Evolutionary conservation across 2,329 filamentous ascomycete genomes (phyloP).

Genomic region (Colletotrichum falcatum): DNA sequence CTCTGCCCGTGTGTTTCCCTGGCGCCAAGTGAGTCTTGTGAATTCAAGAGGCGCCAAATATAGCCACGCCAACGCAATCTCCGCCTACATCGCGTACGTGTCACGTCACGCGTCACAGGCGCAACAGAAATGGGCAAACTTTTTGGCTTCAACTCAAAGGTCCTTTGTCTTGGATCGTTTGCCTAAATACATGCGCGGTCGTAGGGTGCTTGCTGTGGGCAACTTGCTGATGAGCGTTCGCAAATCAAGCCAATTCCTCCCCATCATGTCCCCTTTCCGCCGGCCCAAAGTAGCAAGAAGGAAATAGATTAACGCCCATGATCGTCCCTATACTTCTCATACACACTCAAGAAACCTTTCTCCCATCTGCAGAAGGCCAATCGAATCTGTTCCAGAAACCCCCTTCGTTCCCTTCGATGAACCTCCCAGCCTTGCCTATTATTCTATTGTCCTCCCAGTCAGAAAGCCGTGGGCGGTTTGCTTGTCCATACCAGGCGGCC

Average conservation of each 20-base stretch:
- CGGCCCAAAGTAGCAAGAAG: conserved; percentile 10
- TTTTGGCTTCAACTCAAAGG: not conserved
- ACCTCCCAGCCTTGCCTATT: conserved; percentile 17
- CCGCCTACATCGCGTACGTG: too few relatives aligned
- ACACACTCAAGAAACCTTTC: conserved; percentile 37
- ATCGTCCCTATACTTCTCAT: conserved; percentile 36
- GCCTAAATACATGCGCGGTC: conserved; percentile 38
- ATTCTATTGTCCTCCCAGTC: conserved; percentile 31
- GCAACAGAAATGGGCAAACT: not conserved
- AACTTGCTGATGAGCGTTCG: conserved; percentile 17
- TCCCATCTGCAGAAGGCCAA: conserved; percentile 17
- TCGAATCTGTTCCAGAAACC: conserved; percentile 28
- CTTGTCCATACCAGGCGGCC: conserved; percentile 5
- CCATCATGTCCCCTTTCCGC: conserved; percentile 7
- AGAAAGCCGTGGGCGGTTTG: conserved; percentile 33
- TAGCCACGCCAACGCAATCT: not conserved
- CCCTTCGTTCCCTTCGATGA: conserved; percentile 13
- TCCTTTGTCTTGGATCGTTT: conserved; percentile 26
- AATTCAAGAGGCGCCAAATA: not conserved
- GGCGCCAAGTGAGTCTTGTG: not conserved
- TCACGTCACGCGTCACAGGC: not conserved
- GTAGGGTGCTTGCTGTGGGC: conserved; percentile 15
- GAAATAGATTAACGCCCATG: conserved; percentile 29
- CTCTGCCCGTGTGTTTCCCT: not conserved
- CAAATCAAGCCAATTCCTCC: conserved; percentile 13